Evolutionary conservation across 1,139 yeast species (phyloP).

Genomic region (Yamadazyma dushanensis): DNA sequence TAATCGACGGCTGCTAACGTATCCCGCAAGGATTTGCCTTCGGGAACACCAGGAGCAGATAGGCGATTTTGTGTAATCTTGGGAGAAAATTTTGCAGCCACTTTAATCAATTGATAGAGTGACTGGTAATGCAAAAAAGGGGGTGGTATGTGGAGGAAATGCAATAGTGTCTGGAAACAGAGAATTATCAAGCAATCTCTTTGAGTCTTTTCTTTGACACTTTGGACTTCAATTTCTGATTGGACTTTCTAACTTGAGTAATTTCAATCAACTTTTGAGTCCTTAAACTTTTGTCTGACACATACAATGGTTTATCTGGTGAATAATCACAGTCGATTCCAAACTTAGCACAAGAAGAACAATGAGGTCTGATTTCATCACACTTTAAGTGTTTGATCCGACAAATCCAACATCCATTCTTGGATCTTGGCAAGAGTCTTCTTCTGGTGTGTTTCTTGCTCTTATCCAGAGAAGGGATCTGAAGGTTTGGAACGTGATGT

Average conservation of each 20-base stretch:
- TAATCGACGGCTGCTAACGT: neutral
- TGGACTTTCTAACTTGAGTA: constrained; percentile 30
- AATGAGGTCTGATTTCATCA: constrained; percentile 41
- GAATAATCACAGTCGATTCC: constrained; percentile 49
- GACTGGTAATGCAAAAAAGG: neutral
- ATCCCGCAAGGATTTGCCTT: no score
- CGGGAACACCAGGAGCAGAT: no score
- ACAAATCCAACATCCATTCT: constrained; percentile 52
- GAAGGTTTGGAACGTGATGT: constrained; percentile 2
- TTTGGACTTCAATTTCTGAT: constrained; percentile 19
- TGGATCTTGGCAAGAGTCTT: constrained; percentile 43
- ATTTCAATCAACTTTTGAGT: constrained; percentile 37
- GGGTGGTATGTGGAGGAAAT: neutral
- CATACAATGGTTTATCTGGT: constrained; percentile 42
- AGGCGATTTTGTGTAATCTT: neutral
- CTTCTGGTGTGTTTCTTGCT: constrained; percentile 39
- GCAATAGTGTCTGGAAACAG: neutral
- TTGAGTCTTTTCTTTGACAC: constrained; percentile 10
- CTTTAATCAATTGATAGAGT: constrained; percentile 1
- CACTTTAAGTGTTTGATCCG: constrained; percentile 51
- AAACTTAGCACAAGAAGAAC: constrained; percentile 40
- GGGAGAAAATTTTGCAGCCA: constrained; percentile 2
- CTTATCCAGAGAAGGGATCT: constrained; percentile 3
- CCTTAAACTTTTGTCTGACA: constrained; percentile 36
- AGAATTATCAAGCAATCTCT: constrained; percentile 3